phyloP scores from a whole-genome alignment of 1,284 basidiomycete species.

The Sanghuangporus baumii region DNA sequence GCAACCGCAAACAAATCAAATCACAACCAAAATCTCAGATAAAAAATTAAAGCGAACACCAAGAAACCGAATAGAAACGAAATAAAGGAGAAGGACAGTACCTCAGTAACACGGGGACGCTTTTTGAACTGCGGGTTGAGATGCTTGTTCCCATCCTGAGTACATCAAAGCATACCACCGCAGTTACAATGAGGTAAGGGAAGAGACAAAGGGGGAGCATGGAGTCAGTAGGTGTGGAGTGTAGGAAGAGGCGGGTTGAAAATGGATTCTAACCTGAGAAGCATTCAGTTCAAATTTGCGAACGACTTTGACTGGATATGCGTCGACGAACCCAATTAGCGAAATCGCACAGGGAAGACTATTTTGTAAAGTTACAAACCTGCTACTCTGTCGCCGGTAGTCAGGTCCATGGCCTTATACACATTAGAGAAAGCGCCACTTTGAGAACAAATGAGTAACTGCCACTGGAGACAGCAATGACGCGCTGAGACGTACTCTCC shows the following conservation, averaged over 20 bases:
- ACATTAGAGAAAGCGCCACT: slow-evolving; percentile 98
- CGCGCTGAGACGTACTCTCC: slow-evolving; percentile 69
- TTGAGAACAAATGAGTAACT: slow-evolving; percentile 17
- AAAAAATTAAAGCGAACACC: slow-evolving; percentile 19
- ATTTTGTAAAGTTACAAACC: slow-evolving; percentile 41
- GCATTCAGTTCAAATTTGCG: slow-evolving; percentile 95
- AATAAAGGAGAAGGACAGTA: slow-evolving; percentile 36
- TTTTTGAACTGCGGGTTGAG: slow-evolving; percentile 92
- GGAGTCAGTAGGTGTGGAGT: slow-evolving; percentile 21
- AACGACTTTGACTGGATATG: slow-evolving; percentile 82
- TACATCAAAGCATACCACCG: slow-evolving; percentile 20
- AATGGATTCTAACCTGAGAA: slow-evolving; percentile 76
- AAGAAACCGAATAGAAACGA: slow-evolving; percentile 22
- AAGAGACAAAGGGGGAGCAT: slow-evolving; percentile 23
- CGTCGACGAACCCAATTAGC: slow-evolving; percentile 6
- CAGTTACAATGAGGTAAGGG: slow-evolving; percentile 24
- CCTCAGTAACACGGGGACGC: slow-evolving; percentile 95
- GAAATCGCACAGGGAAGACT: not conserved
- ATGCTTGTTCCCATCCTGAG: slow-evolving; percentile 85
- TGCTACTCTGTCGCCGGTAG: slow-evolving; percentile 80
- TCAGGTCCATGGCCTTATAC: slow-evolving; percentile 85
- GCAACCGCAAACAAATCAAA: slow-evolving; percentile 21
- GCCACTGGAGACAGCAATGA: slow-evolving; percentile 20
- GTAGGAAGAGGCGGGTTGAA: slow-evolving; percentile 20
- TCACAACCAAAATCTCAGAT: not conserved